These are phyloP conservation scores for Bruguiera hainesii DNA, from an alignment of 441 rosid genomes.

Conservation along the genomic window DNA sequence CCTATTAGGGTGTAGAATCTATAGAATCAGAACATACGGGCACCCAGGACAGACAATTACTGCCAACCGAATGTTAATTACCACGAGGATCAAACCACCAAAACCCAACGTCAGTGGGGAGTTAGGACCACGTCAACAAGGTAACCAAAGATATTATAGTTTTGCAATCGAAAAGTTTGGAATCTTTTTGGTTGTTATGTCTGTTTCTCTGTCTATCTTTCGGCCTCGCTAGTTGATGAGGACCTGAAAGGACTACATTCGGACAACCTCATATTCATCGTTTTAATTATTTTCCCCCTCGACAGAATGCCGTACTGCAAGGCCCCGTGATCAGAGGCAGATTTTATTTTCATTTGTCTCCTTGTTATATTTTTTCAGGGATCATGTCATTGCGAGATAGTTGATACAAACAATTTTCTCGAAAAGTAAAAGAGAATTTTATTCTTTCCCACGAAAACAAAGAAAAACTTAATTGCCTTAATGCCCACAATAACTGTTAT, in stretches of 20 bases:
- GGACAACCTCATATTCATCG: background rate
- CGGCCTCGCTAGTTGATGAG: constrained; percentile 2
- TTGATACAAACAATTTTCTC: too few relatives aligned
- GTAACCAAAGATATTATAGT: constrained; percentile 15
- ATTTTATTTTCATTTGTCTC: background rate
- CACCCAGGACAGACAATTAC: constrained; percentile 19
- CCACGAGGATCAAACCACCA: constrained; percentile 9
- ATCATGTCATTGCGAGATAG: background rate
- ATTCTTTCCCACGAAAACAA: too few relatives aligned
- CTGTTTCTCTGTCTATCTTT: background rate
- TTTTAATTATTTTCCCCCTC: background rate
- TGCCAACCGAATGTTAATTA: constrained; percentile 22
- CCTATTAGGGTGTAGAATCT: background rate
- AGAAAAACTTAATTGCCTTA: too few relatives aligned
- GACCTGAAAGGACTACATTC: constrained; percentile 7
- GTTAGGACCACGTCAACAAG: constrained; percentile 9
- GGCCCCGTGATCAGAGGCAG: too few relatives aligned
- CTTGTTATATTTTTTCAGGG: too few relatives aligned
- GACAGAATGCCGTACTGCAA: background rate
- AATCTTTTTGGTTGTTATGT: too few relatives aligned
- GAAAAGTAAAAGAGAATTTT: too few relatives aligned
- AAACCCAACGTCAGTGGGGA: constrained; percentile 16
- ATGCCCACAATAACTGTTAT: too few relatives aligned
- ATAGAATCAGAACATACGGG: constrained; percentile 16
- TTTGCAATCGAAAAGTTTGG: constrained; percentile 8